Conservation (phyloP, 2,329 filamentous ascomycete species). For the Chaetomium strumarium region DNA sequence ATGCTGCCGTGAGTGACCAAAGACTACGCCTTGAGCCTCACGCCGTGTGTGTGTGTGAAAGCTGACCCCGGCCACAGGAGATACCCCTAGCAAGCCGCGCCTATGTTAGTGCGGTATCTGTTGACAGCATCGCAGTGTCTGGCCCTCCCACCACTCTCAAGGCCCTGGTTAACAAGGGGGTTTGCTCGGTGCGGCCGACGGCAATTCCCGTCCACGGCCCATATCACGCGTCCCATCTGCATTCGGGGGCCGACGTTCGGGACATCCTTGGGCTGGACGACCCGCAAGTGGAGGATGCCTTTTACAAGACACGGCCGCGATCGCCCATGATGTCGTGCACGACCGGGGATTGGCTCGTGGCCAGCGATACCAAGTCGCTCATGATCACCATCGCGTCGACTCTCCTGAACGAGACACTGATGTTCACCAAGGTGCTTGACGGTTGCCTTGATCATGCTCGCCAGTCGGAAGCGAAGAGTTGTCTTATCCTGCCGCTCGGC, state of each 20-base stretch:
- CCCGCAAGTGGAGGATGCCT: slow-evolving; percentile 32
- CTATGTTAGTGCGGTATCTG: slow-evolving; percentile 49
- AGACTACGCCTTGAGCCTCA: neutral
- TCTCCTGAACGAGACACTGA: slow-evolving; percentile 45
- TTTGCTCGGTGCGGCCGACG: slow-evolving; percentile 39
- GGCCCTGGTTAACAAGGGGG: slow-evolving; percentile 35
- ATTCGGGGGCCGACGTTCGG: slow-evolving; percentile 39
- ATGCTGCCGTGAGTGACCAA: slow-evolving; percentile 39
- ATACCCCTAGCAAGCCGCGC: slow-evolving; percentile 41
- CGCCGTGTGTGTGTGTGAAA: neutral
- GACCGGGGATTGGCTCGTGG: slow-evolving; percentile 38
- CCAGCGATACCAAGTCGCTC: slow-evolving; percentile 37
- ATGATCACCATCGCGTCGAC: slow-evolving; percentile 40
- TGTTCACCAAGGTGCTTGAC: slow-evolving; percentile 44
- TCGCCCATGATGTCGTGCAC: slow-evolving; percentile 47
- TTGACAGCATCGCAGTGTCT: slow-evolving; percentile 46
- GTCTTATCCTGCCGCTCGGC: slow-evolving; percentile 45
- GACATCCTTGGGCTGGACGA: slow-evolving; percentile 41
- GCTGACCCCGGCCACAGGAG: slow-evolving; percentile 28
- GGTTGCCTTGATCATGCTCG: slow-evolving; percentile 41
- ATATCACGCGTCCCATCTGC: slow-evolving; percentile 52
- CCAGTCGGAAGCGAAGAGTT: slow-evolving; percentile 34
- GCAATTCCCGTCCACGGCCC: slow-evolving; percentile 50
- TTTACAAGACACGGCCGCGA: slow-evolving; percentile 39
- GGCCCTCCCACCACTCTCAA: slow-evolving; percentile 47